Evolutionary conservation across 768 basidiomycete species (phyloP).

Genomic region (Tricholoma sp.): DNA sequence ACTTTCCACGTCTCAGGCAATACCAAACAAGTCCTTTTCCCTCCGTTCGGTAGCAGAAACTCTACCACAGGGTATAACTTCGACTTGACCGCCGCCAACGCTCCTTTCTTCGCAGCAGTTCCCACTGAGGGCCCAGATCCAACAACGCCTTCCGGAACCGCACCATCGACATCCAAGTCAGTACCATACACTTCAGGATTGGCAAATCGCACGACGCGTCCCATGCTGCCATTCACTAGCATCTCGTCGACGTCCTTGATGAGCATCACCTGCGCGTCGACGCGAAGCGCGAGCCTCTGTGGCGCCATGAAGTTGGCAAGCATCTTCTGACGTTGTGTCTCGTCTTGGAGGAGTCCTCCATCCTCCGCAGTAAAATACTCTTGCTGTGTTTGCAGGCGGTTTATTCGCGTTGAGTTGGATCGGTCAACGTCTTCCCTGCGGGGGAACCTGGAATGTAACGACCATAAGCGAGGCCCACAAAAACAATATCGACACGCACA

Average conservation of each 20-base stretch:
- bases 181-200: conserved; percentile 46
- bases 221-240: conserved; percentile 94
- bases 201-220: conserved; percentile 72
- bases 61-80: conserved; percentile 65
- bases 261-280: conserved; percentile 90
- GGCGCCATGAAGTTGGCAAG: conserved; percentile 93
- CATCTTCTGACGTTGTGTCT: conserved; percentile 64
- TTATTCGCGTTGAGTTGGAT: conserved; percentile 72
- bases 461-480: neutral
- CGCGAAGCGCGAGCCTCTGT: conserved; percentile 56
- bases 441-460: conserved; percentile 65
- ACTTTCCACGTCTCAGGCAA: conserved; percentile 78
- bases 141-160: conserved; percentile 20
- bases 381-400: conserved; percentile 47
- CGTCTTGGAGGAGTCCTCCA: conserved; percentile 51
- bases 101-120: conserved; percentile 22
- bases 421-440: conserved; percentile 87
- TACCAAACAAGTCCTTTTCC: conserved; percentile 50
- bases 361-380: conserved; percentile 57
- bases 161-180: conserved; percentile 27
- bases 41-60: conserved; percentile 56
- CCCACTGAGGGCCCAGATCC: conserved; percentile 24
- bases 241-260: conserved; percentile 91
- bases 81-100: conserved; percentile 9
- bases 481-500: conserved; percentile 43